Base-by-base conservation (phyloP, 2,329 filamentous ascomycete species). In the Dactylellina haptotyla region DNA sequence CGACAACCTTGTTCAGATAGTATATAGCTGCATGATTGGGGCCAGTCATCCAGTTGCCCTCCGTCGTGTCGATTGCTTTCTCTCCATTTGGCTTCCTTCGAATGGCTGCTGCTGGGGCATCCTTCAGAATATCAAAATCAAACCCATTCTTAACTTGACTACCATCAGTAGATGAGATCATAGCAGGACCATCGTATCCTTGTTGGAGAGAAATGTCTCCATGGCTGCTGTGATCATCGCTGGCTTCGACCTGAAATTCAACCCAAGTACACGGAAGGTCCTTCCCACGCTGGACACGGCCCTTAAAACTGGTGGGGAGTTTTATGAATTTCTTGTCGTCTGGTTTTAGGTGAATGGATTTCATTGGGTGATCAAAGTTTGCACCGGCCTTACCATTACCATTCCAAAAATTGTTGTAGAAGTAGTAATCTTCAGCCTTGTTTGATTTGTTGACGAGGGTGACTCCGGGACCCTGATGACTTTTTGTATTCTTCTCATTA, bases 331-430 rank as follows among this genome's bases (percentile, higher is more conserved):
- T 75, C 14, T 76, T 78, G 43, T 77, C 71, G 30, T 79, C 79
- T 12, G 81, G 77, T 10, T 73, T 75, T 5, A 83, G 70, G 4
- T 79, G 78, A 43, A 81, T 77, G 30, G 79, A 70, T 71, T 80
- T 81, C 3, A 80, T 75, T 3, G 81, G 80, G 45, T 80, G 76
- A 77, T 82, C 80, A 69, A 82, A 82, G 77, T 82, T 82, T 23
- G 81, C 79, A 2, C 80, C 81, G 2, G 79, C 81, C 10, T 75
- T 77, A 43, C 81, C 81, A 75, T 81, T 79, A 58, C 81, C 81
- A 75, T 83, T 82, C 80, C 80, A 81, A 77, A 80, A 79, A 77
- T 82, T 83, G 65, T 82, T 77, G 77, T 80, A 82, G 79, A 83
- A 82, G 73, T 77, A 80, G 77, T 81, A 82, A 0, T 77, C 79